Base-by-base conservation (phyloP, 2,329 filamentous ascomycete genomes). In the Fusarium torulosum region DNA sequence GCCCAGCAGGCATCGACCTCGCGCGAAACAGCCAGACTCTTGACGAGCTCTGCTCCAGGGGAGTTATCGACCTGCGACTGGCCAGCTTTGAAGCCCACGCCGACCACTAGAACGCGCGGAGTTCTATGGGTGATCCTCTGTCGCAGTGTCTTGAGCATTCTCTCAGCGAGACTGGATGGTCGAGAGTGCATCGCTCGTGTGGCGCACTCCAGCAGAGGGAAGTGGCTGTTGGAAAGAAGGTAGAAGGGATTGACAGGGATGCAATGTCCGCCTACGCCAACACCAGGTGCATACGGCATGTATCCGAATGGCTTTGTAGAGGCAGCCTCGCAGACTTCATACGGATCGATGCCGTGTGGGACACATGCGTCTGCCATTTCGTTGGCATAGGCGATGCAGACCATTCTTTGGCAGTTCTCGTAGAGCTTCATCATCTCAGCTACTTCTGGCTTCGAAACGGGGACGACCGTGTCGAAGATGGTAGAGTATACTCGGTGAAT, bases 351-450 rank as follows among this genome's bases (percentile, higher is more conserved):
- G 21, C 72, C 78, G 31, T 81, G 77, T 0, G 74, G 63, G 10
- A 73, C 49, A 61, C 83, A 85, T 4, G 84, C 83, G 59, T 85
- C 82, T 4, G 83, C 82, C 81, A 86, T 85, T 64, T 86, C 84
- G 65, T 86, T 86, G 55, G 80, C 83, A 62, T 82, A 86, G 1
- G 84, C 83, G 40, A 85, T 84, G 62, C 79, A 79, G n/a, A 86
- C 74, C 81, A 85, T 86, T 4, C 84, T 77, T 69, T 86, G 83
- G 71, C 84, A 86, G 69, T 86, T 87, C 63, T 86, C 84, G 70
- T 85, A 86, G 7, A 86, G 74, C 70, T 86, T 86, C 59, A 79
- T 83, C 82, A 86, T 85, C 72, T 86, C 84, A 3, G 85, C 84
- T 2, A 85, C 83, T 67, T 86, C 84, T 4, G 84, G 83, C 41